Base-by-base conservation (phyloP, 2,329 filamentous ascomycete genomes). In the Aspergillus eucalypticola region DNA sequence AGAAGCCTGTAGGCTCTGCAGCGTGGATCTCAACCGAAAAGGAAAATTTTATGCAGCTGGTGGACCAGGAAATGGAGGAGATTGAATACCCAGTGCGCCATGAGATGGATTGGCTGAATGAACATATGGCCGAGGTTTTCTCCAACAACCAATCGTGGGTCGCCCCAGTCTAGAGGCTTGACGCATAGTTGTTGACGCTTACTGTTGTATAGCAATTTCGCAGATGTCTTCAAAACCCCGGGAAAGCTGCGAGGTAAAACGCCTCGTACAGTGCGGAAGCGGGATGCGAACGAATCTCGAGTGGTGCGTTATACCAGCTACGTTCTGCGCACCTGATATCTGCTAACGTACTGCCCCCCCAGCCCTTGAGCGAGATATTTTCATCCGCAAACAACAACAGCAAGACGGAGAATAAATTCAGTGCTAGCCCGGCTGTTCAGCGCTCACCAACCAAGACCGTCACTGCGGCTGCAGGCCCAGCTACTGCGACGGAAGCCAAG, bases 91-190 rank as follows among this genome's bases (percentile, higher is more conserved):
- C 92, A 29, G 93, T 91, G 63, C 87, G 91, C 60, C 96, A 98
- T 78, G 95, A 99, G 76, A 82, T 98, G 71, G 93, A 98, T 74
- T 99, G 95, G 95, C 82, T 99, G 69, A 98, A 99, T 72, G 95
- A 98, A 79, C 95, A 99, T 76, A 97, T 99, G 94, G 87, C 87
- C 53, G 92, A 96, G 64, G 91, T 99, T 71, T 96, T 98, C 75
- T 89, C 88, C 70, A 88, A 89, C 69, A 90, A 92, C 72, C 87
- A 93, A 78, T 86, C 92, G 95, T 97, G 86, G 71, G 90, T 84
- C 58, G 60, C 60, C 58, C 63, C 63, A 59, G 44, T 23, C 10
- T 44, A 42, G 13, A 39, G 25, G 60, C 54, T 11, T 23, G 13
- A 39, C 25, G 62, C 56, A 57, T 55, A 15, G 15, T 21, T 38